Percentiles rank a stretch among this genome's conserved stretches.
Conservation (phyloP, 768 basidiomycete species). For the Leccinum subgranulosum region DNA sequence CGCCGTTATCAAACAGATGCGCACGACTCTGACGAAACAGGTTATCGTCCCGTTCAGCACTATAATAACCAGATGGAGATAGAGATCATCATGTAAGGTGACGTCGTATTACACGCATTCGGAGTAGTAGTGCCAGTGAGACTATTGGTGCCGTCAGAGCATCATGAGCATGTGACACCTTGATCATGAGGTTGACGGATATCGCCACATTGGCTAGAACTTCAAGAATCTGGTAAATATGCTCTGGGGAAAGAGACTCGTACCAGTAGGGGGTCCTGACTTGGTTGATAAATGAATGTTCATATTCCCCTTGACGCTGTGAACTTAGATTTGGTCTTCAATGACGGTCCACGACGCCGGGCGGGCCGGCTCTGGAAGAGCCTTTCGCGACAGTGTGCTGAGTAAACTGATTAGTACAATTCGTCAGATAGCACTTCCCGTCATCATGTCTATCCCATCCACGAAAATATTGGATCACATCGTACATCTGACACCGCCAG, state of each 20-base stretch:
- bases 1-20: neutral
- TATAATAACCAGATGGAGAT: too few relatives aligned
- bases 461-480: slow-evolving; percentile 63
- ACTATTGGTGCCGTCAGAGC: neutral
- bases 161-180: neutral
- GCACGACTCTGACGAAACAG: neutral
- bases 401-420: neutral
- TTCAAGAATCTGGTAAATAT: too few relatives aligned
- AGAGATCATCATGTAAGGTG: too few relatives aligned
- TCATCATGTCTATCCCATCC: slow-evolving; percentile 26
- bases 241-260: too few relatives aligned
- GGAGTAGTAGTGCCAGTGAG: neutral
- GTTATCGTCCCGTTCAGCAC: neutral
- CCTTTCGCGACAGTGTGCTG: neutral
- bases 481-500: slow-evolving; percentile 68
- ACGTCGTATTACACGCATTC: too few relatives aligned
- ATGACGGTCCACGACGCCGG: neutral
- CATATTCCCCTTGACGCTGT: neutral
- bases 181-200: too few relatives aligned
- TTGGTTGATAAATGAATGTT: neutral
- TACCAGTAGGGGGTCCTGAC: too few relatives aligned
- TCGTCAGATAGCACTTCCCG: neutral
- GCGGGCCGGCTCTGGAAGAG: neutral
- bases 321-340: neutral
- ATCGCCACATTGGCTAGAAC: too few relatives aligned